Evolutionary conservation across 345 rosid genomes (phyloP).

Genomic region (Salix udensis): DNA sequence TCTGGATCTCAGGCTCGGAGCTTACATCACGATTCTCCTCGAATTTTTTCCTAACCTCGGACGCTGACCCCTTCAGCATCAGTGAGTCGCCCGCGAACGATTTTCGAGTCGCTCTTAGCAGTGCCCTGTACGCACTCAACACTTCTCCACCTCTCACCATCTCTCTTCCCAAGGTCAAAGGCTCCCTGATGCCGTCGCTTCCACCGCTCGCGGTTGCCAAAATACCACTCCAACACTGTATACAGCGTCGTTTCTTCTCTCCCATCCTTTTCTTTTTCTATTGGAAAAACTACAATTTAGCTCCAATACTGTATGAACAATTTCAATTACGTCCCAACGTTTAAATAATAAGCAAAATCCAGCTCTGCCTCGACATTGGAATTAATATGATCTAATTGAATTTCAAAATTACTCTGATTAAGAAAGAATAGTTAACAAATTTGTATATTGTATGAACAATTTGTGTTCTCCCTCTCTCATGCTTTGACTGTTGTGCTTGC

Average conservation of each 20-base stretch:
- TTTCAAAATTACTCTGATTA: too few species aligned
- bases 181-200: neutral
- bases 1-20: constrained; percentile 57
- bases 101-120: constrained; percentile 66
- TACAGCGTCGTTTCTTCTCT: neutral
- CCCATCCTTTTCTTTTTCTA: neutral
- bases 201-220: neutral
- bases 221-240: too few species aligned
- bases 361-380: too few species aligned
- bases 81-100: constrained; percentile 56
- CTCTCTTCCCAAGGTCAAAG: neutral
- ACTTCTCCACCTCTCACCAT: constrained; percentile 16
- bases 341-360: too few species aligned
- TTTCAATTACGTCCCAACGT: too few species aligned
- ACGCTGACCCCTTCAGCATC: constrained; percentile 71
- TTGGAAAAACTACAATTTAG: neutral
- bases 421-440: too few species aligned
- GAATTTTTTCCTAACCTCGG: constrained; percentile 43
- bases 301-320: too few species aligned
- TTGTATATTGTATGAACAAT: too few species aligned
- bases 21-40: constrained; percentile 69
- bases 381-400: too few species aligned
- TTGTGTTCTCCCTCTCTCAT: too few species aligned
- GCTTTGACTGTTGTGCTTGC: too few species aligned
- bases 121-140: constrained; percentile 53